These are phyloP conservation scores for Annona cherimola DNA, from an alignment of 164 flowering plant genomes.

Conservation along the genomic window DNA sequence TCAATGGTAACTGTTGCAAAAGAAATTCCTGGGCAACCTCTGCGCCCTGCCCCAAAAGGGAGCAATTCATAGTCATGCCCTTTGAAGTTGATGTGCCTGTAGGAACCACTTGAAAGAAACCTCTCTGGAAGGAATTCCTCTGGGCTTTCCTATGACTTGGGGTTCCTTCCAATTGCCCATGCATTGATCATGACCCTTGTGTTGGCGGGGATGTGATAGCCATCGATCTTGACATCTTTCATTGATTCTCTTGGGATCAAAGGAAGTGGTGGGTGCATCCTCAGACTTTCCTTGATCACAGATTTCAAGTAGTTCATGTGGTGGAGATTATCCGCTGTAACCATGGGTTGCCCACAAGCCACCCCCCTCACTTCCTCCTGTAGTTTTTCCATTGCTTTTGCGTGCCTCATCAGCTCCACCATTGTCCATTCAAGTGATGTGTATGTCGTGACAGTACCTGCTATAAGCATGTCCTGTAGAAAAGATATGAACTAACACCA, in stretches of 20 bases:
- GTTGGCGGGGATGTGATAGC: not conserved
- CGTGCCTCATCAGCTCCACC: not conserved
- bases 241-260: not conserved
- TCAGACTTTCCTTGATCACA: not conserved
- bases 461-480: constrained; percentile 3
- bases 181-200: constrained; percentile 4
- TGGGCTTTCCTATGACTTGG: not conserved
- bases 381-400: constrained; percentile 1
- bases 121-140: constrained; percentile 6
- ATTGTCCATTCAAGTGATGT: constrained; percentile 1
- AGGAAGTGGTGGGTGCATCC: constrained; percentile 1
- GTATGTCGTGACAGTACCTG: constrained; percentile 1
- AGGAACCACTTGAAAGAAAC: no score
- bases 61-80: constrained; percentile 3
- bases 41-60: constrained; percentile 7
- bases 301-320: not conserved
- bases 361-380: not conserved
- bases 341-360: not conserved
- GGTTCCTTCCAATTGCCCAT: not conserved
- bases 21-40: constrained; percentile 1
- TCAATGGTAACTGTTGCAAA: not conserved
- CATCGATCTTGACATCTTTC: not conserved
- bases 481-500: no score
- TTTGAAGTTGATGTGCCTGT: not conserved
- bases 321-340: not conserved